Base-by-base conservation (phyloP, 2,329 filamentous ascomycete genomes). In the Dothideomycetidae sp. region DNA sequence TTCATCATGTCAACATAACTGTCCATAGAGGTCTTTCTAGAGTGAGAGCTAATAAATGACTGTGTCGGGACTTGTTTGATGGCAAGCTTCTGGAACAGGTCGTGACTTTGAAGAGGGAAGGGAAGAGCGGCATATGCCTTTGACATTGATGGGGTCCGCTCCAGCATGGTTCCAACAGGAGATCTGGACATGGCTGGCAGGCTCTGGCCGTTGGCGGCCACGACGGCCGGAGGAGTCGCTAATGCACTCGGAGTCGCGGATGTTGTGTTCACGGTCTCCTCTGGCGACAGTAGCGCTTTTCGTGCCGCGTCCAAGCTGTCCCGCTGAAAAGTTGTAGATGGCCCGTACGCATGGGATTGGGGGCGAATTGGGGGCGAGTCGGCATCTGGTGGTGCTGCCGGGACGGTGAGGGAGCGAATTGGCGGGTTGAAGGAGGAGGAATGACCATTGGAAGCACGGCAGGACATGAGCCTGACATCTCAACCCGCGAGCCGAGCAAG, bases 381-480 rank as follows among this genome's bases (percentile, higher is more conserved):
- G 7, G 21, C 21, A 26, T 26, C 36, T 11, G 36, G 30, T 26
- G 29, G 31, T 16, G 29, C 31, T 19, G 18, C 21, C 26, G 36
- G 36, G 3, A 32, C 12, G 10, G 36, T 38, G 12, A 19, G 36
- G 28, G 36, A 38, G 28, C 36, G 30, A 29, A 30, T 19, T 19
- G 33, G 36, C 19, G 36, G 36, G 29, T 38, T 38, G 36, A 38
- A 19, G 29, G 36, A 16, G 14, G 36, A 30, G 18, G 29, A 32
- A 29, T 29, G n/a, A 11, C 31, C 36, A 38, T 38, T 14, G 29
- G 36, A 19, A 38, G 29, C 36, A 18, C 36, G 36, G 33, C 36
- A 38, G 36, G 36, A 38, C 36, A 38, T 38, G 36, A 38, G 36
- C 36, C 36, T 38, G 36, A 38, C 36, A 38, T 38, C 33, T 38